phyloP scores from a whole-genome alignment of 2,329 filamentous ascomycete genomes.

The Rosellinia necatrix region DNA sequence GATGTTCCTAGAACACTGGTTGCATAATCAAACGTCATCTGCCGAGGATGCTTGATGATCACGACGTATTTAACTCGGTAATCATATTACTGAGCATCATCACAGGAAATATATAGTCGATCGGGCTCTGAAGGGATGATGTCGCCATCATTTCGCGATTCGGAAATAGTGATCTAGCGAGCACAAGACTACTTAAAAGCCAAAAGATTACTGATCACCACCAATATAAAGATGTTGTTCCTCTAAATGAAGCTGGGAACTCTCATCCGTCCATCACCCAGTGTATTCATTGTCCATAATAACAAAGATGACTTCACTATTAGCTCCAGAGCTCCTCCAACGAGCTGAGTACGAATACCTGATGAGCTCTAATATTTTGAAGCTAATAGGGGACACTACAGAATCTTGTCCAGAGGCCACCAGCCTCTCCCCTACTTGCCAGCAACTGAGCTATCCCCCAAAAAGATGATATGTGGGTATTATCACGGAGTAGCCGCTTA shows the following conservation, averaged over 20 bases:
- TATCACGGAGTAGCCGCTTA: too few species aligned
- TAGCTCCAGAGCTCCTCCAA: conserved; percentile 1
- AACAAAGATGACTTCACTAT: conserved; percentile 7
- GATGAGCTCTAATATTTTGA: not conserved
- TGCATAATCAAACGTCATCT: not conserved
- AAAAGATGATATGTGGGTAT: conserved; percentile 17
- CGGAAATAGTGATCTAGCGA: too few species aligned
- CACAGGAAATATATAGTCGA: not conserved
- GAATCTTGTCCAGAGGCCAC: conserved; percentile 1
- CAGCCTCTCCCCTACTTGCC: not conserved
- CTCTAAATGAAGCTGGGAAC: too few species aligned
- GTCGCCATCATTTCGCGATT: too few species aligned
- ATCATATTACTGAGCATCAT: not conserved
- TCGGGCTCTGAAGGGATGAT: too few species aligned
- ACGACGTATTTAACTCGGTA: not conserved
- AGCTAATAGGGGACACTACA: not conserved
- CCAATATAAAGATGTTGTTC: too few species aligned
- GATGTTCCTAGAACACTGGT: not conserved
- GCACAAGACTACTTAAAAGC: too few species aligned
- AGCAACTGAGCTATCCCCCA: not conserved
- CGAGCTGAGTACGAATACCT: conserved; percentile 4
- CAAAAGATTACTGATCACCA: too few species aligned
- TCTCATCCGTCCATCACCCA: too few species aligned
- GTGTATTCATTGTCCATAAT: not conserved
- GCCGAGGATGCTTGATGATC: not conserved